A percentile compares a stretch with the other conserved stretches of the same genome.
phyloP scores from a whole-genome alignment of 2,329 filamentous ascomycete genomes.

The Hymenoscyphus linearis region DNA sequence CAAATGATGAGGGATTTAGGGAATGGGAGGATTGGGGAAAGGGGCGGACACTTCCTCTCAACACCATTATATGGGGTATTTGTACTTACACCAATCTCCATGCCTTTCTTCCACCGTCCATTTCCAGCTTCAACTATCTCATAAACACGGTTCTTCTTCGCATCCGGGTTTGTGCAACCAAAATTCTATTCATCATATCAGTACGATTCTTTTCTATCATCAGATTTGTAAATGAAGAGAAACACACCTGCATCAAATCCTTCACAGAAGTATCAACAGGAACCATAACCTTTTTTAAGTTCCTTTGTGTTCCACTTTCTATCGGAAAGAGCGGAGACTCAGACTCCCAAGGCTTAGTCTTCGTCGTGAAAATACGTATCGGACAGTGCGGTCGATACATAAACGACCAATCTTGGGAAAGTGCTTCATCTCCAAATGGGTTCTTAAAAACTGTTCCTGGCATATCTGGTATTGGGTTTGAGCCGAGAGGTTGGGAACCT shows the following conservation, averaged over 20 bases:
- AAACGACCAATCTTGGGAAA: constrained; percentile 59
- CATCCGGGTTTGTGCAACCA: constrained; percentile 46
- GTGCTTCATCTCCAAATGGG: constrained; percentile 28
- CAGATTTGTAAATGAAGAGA: constrained; percentile 40
- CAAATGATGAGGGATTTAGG: not conserved
- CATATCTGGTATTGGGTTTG: not conserved
- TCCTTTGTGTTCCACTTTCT: constrained; percentile 36
- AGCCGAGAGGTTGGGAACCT: no score
- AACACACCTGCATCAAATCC: constrained; percentile 46
- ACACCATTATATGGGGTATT: not conserved
- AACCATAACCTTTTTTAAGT: constrained; percentile 44
- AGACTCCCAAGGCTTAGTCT: constrained; percentile 47
- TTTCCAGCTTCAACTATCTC: constrained; percentile 51
- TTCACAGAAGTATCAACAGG: constrained; percentile 48
- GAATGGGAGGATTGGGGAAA: not conserved
- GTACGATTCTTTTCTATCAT: not conserved
- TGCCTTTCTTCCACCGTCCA: constrained; percentile 54
- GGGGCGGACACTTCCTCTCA: not conserved
- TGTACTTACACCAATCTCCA: constrained; percentile 35
- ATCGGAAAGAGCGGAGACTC: constrained; percentile 28
- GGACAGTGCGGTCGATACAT: constrained; percentile 55
- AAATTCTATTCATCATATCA: constrained; percentile 37
- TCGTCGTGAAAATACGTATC: constrained; percentile 47
- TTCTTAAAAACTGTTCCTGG: not conserved
- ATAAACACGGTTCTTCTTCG: constrained; percentile 51